phyloP scores from a whole-genome alignment of 345 rosid species.

The Rubroshorea leprosula region DNA sequence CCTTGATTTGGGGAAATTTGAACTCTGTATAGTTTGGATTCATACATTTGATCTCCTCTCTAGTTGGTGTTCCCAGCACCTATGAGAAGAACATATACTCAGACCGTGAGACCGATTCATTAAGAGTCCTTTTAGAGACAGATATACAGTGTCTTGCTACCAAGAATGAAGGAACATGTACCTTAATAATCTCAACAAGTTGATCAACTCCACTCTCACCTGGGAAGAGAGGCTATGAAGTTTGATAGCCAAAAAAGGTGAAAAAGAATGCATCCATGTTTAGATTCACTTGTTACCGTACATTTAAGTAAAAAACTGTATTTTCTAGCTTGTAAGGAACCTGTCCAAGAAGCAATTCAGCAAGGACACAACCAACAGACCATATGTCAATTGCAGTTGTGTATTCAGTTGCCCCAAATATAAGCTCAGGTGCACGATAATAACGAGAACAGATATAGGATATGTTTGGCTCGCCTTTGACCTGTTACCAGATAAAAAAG shows the following conservation, averaged over 20 bases:
- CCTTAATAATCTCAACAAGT: constrained; percentile 75
- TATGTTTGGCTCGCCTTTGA: constrained; percentile 68
- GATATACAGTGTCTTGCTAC: neutral
- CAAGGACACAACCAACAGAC: constrained; percentile 73
- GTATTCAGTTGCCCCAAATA: constrained; percentile 68
- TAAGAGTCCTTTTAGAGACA: neutral
- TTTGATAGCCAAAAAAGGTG: constrained; percentile 12
- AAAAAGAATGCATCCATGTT: neutral
- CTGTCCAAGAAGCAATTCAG: constrained; percentile 61
- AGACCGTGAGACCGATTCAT: neutral
- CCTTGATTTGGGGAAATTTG: constrained; percentile 36
- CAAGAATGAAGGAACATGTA: too few species aligned
- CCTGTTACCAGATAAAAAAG: too few species aligned
- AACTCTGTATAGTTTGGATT: constrained; percentile 68
- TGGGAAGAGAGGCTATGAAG: constrained; percentile 55
- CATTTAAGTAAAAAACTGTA: neutral
- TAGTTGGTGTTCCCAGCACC: constrained; percentile 70
- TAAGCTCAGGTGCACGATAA: constrained; percentile 62
- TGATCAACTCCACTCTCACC: constrained; percentile 74
- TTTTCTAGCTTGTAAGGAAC: constrained; percentile 19
- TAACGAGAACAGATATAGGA: constrained; percentile 62
- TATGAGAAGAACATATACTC: constrained; percentile 3
- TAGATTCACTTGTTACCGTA: neutral
- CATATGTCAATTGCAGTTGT: constrained; percentile 64
- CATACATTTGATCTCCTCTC: constrained; percentile 73